Evolutionary conservation across 2,329 filamentous ascomycete genomes (phyloP), one percentile per base, ranked within the genome.

Genomic region (Exophiala xenobiotica): DNA sequence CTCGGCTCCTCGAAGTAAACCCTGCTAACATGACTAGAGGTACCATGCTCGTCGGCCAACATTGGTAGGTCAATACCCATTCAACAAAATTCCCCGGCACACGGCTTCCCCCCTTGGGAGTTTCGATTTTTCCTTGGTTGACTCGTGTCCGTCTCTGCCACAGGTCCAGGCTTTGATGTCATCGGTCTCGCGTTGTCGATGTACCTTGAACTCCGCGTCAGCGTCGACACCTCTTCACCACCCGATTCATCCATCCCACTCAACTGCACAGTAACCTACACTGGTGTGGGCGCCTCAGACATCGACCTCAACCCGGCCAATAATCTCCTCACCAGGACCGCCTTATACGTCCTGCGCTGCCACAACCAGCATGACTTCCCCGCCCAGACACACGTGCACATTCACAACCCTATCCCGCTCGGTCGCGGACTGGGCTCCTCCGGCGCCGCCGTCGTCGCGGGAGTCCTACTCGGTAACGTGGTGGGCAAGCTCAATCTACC

Each of bases 361-460:
- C 88, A 97, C 74, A 83, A 86, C 66, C 85, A 92, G 71, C 84
- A 89, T 66, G 77, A 80, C 41, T 99, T 97, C 72, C 92, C 93
- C 31, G 71, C 76, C 47, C 85, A 89, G 72, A 97, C 92, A 5
- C 87, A 90, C 65, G 87, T 99, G 46, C 92, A 96, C 74, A 90
- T 99, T 74, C 85, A 87, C 72, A 97, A 97, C 74, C 90, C 90
- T 1, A 97, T 99, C 61, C 93, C 93, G 2, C 78, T 99, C 6
- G 91, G 93, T 46, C 82, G 93, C 51, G 93, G 93, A 7, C 76
- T 99, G 60, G 93, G 93, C n/a, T 96, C 90, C 35, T 96, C 91
- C 0, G 93, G 92, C 23, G 91, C 93, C 3, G 93, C 93, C 6
- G 92, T 97, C 14, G 93, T 97, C 5, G 93, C 90, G 0, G 93